These are phyloP conservation scores for Pelargonium citronellum DNA, from an alignment of 441 rosid genomes.

Conservation along the genomic window DNA sequence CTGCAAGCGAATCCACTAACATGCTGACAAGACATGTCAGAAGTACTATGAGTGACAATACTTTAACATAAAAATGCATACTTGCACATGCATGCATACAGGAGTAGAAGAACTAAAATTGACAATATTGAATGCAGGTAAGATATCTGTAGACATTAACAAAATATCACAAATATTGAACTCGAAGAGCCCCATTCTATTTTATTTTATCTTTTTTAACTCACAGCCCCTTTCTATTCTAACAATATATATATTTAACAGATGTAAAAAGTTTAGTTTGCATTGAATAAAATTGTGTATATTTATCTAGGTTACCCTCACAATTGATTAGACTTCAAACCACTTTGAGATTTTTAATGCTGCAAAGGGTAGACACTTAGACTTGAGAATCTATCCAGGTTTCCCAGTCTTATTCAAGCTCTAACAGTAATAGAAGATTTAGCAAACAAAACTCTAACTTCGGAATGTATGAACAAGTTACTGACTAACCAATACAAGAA, in stretches of 20 bases:
- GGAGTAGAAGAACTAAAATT: not conserved
- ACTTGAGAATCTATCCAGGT: not conserved
- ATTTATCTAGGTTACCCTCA: not conserved
- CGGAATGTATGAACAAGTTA: not conserved
- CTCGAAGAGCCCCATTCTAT: not conserved
- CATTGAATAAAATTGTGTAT: not conserved
- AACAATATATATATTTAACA: not conserved
- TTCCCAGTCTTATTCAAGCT: not conserved
- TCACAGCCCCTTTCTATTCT: not conserved
- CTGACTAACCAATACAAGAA: slow-evolving; percentile 1
- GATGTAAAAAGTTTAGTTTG: not conserved
- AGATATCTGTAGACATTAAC: not conserved
- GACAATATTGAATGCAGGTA: not conserved
- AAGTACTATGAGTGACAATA: not conserved
- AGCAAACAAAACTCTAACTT: not conserved
- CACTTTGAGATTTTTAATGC: not conserved
- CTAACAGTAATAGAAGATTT: not conserved
- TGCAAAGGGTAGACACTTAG: not conserved
- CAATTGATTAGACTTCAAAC: not conserved
- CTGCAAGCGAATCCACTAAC: not conserved
- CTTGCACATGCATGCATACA: not conserved
- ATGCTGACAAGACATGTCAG: not conserved
- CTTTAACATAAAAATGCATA: not conserved
- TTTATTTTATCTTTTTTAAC: too few relatives aligned
- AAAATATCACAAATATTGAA: not conserved